Conservation (phyloP, 2,329 filamentous ascomycete genomes). For the Colletotrichum sp. region DNA sequence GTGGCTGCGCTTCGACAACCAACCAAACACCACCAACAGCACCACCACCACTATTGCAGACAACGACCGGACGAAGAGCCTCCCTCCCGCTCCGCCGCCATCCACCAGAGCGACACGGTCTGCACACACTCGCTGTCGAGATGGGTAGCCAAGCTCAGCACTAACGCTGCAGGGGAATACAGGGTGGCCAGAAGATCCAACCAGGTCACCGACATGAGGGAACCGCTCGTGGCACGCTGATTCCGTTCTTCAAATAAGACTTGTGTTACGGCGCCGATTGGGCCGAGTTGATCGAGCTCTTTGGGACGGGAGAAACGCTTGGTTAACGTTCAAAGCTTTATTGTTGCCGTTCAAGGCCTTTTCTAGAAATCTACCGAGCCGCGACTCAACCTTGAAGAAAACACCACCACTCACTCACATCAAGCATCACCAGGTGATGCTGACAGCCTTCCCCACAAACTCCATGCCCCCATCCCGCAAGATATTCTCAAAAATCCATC, state of each 20-base stretch:
- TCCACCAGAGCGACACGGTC: not conserved
- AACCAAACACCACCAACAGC: not conserved
- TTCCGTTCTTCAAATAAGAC: not conserved
- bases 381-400: not conserved
- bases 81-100: not conserved
- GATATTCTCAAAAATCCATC: constrained; percentile 49
- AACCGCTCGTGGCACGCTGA: not conserved
- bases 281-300: not conserved
- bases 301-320: not conserved
- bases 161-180: not conserved
- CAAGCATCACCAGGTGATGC: constrained; percentile 37
- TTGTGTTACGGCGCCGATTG: not conserved
- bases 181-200: not conserved
- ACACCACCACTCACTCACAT: not conserved
- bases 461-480: constrained; percentile 26
- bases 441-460: constrained; percentile 40
- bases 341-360: not conserved
- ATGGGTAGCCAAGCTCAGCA: not conserved
- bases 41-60: not conserved
- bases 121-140: not conserved
- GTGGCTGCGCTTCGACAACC: constrained; percentile 17
- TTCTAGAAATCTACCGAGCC: not conserved
- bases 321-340: not conserved
- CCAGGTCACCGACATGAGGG: not conserved
- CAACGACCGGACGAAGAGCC: not conserved